Evolutionary conservation across 2,329 filamentous ascomycete species (phyloP).

Genomic region (Talaromyces marneffei): DNA sequence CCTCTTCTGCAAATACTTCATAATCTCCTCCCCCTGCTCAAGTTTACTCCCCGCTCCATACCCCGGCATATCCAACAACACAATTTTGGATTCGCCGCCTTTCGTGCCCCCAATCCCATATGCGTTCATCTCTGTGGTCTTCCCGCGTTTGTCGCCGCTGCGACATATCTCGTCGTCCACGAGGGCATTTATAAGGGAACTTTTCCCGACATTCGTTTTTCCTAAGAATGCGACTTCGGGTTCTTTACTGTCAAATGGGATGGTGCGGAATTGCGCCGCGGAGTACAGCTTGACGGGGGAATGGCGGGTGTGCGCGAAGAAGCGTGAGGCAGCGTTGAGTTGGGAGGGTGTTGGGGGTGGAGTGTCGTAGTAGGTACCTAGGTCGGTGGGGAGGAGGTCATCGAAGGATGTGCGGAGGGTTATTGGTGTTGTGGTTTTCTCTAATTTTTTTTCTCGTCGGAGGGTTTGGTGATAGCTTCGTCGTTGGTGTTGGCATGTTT

Average conservation of each 20-base stretch:
- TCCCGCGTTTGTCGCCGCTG: constrained; percentile 55
- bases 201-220: constrained; percentile 66
- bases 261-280: constrained; percentile 54
- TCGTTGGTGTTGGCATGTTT: not conserved
- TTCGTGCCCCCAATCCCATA: constrained; percentile 54
- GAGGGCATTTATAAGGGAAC: constrained; percentile 59
- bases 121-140: constrained; percentile 61
- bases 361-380: constrained; percentile 50
- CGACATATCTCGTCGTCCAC: constrained; percentile 49
- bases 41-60: constrained; percentile 58
- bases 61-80: constrained; percentile 66
- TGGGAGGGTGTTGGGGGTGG: constrained; percentile 37
- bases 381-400: constrained; percentile 28
- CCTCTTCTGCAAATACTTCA: constrained; percentile 60
- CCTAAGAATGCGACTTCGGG: constrained; percentile 64
- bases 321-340: constrained; percentile 40
- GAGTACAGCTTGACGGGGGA: constrained; percentile 55
- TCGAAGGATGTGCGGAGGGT: constrained; percentile 19
- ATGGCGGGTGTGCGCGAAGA: constrained; percentile 43
- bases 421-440: not conserved
- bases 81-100: constrained; percentile 43
- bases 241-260: constrained; percentile 48
- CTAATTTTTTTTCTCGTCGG: not conserved
- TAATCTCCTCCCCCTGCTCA: constrained; percentile 61
- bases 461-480: not conserved